Conservation (phyloP, 2,329 filamentous ascomycete species). For the Verticillium nonalfalfae region DNA sequence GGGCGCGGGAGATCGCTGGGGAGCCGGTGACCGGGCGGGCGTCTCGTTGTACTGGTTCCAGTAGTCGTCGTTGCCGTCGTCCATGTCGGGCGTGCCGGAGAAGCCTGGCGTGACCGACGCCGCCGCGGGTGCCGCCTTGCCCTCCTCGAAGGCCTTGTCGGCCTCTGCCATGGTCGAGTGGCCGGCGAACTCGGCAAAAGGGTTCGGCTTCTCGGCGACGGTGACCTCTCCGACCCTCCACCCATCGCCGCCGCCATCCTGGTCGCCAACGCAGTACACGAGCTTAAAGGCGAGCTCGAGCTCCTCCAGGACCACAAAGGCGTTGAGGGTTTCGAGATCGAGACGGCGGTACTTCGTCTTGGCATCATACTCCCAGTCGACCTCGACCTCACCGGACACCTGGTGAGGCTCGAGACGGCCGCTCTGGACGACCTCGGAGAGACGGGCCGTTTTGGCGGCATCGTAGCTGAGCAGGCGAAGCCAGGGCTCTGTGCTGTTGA, state of each 20-base stretch:
- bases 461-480: conserved; percentile 68
- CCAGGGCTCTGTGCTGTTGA: conserved; percentile 59
- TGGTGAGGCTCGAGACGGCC: conserved; percentile 73
- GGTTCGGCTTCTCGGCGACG: conserved; percentile 48
- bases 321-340: conserved; percentile 70
- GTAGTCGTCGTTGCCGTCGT: conserved; percentile 71
- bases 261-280: conserved; percentile 63
- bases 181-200: conserved; percentile 48
- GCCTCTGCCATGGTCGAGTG: conserved; percentile 50
- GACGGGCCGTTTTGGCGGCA: conserved; percentile 42
- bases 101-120: conserved; percentile 9
- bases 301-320: conserved; percentile 54
- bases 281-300: conserved; percentile 59
- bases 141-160: conserved; percentile 45
- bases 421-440: conserved; percentile 55
- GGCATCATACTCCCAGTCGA: conserved; percentile 62
- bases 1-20: conserved; percentile 58
- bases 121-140: conserved; percentile 16
- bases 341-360: conserved; percentile 59
- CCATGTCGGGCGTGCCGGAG: conserved; percentile 33
- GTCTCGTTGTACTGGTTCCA: conserved; percentile 75
- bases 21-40: conserved; percentile 56
- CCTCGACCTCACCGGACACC: conserved; percentile 71
- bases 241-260: conserved; percentile 52
- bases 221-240: conserved; percentile 71